Evolutionary conservation across 1,284 basidiomycete species (phyloP).

Genomic region (Boletellus deceptivus): DNA sequence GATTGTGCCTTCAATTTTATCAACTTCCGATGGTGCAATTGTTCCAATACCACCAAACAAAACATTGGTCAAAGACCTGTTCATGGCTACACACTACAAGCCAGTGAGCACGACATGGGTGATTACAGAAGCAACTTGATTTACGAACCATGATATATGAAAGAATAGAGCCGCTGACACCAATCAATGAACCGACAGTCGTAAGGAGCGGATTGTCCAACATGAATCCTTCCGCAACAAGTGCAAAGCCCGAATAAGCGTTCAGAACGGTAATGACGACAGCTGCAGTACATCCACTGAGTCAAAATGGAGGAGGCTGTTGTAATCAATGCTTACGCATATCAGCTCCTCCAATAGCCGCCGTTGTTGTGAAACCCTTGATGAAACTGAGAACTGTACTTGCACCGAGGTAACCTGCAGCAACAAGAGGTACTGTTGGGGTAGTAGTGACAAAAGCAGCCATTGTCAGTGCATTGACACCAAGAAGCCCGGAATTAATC

Average conservation of each 20-base stretch:
- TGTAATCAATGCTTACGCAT: conserved; percentile 64
- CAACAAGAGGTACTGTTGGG: conserved; percentile 66
- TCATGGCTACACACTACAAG: conserved; percentile 82
- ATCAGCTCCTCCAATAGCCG: conserved; percentile 84
- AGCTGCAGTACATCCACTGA: conserved; percentile 41
- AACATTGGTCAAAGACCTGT: conserved; percentile 75
- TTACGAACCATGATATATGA: conserved; percentile 81
- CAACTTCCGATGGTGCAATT: conserved; percentile 50
- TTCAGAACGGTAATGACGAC: conserved; percentile 87
- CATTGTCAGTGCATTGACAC: conserved; percentile 68
- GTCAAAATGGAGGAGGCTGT: neutral
- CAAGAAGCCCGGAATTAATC: conserved; percentile 67
- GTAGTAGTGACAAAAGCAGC: conserved; percentile 71
- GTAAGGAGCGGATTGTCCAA: conserved; percentile 80
- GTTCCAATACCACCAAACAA: conserved; percentile 77
- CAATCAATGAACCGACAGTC: conserved; percentile 78
- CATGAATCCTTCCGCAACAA: conserved; percentile 93
- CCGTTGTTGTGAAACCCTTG: conserved; percentile 81
- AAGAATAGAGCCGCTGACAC: conserved; percentile 84
- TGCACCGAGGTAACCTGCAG: conserved; percentile 71
- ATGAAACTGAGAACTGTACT: conserved; percentile 77
- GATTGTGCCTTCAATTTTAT: conserved; percentile 78
- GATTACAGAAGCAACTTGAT: conserved; percentile 8
- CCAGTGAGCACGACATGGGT: conserved; percentile 10
- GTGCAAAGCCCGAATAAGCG: conserved; percentile 86